Percentiles rank a stretch among this genome's conserved stretches.
Conservation (phyloP, 1,139 yeast species). For the Maudiozyma humilis region DNA sequence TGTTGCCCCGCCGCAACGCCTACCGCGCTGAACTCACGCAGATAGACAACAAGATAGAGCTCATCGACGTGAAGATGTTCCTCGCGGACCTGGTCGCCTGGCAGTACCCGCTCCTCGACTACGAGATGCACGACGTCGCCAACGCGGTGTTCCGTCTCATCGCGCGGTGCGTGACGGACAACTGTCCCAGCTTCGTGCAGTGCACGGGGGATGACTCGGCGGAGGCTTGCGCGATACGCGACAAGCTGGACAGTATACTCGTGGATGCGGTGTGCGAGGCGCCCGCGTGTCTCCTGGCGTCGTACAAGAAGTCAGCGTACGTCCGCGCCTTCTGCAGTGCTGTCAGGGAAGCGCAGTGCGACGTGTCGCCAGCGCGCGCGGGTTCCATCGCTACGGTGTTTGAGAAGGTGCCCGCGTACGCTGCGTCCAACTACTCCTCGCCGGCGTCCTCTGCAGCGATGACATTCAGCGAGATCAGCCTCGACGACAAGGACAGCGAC, state of each 20-base stretch:
- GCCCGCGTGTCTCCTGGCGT: slow-evolving; percentile 22
- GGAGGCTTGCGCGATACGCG: slow-evolving; percentile 7
- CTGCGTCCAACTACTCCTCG: slow-evolving; percentile 11
- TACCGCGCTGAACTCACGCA: slow-evolving; percentile 25
- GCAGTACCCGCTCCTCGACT: slow-evolving; percentile 27
- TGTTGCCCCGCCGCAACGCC: slow-evolving; percentile 10
- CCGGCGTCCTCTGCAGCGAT: slow-evolving; percentile 20
- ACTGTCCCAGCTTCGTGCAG: slow-evolving; percentile 26
- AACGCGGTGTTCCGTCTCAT: slow-evolving; percentile 25
- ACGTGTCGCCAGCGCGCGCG: slow-evolving; percentile 21
- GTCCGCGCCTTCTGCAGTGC: slow-evolving; percentile 20
- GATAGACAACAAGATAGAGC: slow-evolving; percentile 23
- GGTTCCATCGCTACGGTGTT: slow-evolving; percentile 12
- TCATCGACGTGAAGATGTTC: slow-evolving; percentile 28
- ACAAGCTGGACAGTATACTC: slow-evolving; percentile 21
- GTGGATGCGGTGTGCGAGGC: slow-evolving; percentile 21
- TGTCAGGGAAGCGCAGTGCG: slow-evolving; percentile 20
- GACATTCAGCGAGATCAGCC: background rate
- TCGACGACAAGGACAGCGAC: slow-evolving; percentile 1
- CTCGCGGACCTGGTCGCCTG: slow-evolving; percentile 27
- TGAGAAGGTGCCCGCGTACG: slow-evolving; percentile 5
- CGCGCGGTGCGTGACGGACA: slow-evolving; percentile 25
- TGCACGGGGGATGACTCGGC: slow-evolving; percentile 17
- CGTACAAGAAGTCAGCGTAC: slow-evolving; percentile 24
- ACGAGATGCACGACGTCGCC: slow-evolving; percentile 26